These are phyloP conservation scores for Russula virescens DNA, from an alignment of 768 basidiomycete genomes.

Conservation along the genomic window DNA sequence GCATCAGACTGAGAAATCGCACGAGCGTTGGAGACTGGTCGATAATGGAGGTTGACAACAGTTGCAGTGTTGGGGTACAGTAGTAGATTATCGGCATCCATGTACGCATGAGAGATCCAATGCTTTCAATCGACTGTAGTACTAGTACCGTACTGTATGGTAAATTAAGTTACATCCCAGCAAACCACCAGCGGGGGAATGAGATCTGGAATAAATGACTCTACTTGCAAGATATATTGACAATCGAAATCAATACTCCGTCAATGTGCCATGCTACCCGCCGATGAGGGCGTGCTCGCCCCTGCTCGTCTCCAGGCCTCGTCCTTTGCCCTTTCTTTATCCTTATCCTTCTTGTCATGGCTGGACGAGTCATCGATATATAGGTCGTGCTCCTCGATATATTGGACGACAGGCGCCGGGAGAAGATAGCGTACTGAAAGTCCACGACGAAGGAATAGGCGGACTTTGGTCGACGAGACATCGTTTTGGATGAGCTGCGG, in stretches of 20 bases:
- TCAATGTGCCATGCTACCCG: neutral
- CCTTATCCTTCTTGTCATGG: conserved; percentile 37
- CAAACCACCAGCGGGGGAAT: neutral
- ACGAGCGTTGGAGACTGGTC: neutral
- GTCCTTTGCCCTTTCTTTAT: conserved; percentile 22
- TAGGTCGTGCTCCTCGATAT: conserved; percentile 81
- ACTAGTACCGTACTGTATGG: neutral
- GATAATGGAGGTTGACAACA: neutral
- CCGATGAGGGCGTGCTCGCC: conserved; percentile 9
- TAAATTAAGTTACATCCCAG: neutral
- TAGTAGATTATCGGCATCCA: neutral
- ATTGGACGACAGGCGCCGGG: conserved; percentile 86
- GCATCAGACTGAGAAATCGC: too few species aligned
- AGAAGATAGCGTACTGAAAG: conserved; percentile 86
- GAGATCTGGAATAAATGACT: neutral
- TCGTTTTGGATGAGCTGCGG: conserved; percentile 96
- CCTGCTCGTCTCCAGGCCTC: conserved; percentile 6
- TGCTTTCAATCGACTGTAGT: neutral
- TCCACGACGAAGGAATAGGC: conserved; percentile 71
- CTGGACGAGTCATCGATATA: conserved; percentile 56
- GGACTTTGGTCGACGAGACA: conserved; percentile 91
- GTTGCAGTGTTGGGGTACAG: neutral
- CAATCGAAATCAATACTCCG: neutral
- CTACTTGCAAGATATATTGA: conserved; percentile 3
- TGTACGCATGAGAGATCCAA: neutral